Conservation (phyloP, 176 grass and related monocot genomes). For the Hordeum marinum region DNA sequence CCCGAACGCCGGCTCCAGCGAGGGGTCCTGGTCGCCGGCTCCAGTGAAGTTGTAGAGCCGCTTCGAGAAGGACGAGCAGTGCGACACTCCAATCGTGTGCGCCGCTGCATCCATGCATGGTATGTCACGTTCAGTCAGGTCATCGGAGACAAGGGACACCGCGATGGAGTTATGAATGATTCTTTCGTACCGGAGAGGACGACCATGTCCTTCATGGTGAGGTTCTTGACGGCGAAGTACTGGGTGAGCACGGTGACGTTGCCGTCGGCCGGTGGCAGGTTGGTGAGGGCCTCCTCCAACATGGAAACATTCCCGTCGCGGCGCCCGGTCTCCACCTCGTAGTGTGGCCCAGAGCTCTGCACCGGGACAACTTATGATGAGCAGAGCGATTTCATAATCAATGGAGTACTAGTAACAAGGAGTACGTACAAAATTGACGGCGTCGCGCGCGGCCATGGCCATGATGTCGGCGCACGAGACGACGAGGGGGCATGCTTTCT, state of each 20-base stretch:
- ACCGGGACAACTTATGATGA: not conserved
- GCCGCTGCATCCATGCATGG: constrained; percentile 22
- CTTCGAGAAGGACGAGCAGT: constrained; percentile 45
- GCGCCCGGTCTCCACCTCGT: constrained; percentile 45
- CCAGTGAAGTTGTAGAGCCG: constrained; percentile 62
- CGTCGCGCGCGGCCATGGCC: constrained; percentile 65
- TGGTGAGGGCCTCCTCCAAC: constrained; percentile 11
- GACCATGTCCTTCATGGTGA: constrained; percentile 60
- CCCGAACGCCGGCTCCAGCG: constrained; percentile 35
- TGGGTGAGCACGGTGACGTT: constrained; percentile 41
- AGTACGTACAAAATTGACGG: constrained; percentile 39
- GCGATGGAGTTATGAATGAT: not conserved
- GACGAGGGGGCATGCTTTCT: constrained; percentile 39
- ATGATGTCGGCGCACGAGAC: constrained; percentile 82
- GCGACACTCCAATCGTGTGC: constrained; percentile 56
- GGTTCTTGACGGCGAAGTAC: constrained; percentile 49
- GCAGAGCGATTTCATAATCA: not conserved
- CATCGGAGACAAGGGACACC: no score
- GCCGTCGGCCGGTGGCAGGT: constrained; percentile 40
- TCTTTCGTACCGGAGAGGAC: constrained; percentile 48
- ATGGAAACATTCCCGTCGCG: constrained; percentile 53
- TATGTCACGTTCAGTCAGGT: no score
- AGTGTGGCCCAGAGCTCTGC: constrained; percentile 44
- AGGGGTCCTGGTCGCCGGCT: constrained; percentile 35
- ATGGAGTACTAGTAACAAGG: not conserved